Evolutionary conservation across 1,284 basidiomycete species (phyloP), one percentile per base, ranked within the genome.

Genomic region (Boletus sp.): DNA sequence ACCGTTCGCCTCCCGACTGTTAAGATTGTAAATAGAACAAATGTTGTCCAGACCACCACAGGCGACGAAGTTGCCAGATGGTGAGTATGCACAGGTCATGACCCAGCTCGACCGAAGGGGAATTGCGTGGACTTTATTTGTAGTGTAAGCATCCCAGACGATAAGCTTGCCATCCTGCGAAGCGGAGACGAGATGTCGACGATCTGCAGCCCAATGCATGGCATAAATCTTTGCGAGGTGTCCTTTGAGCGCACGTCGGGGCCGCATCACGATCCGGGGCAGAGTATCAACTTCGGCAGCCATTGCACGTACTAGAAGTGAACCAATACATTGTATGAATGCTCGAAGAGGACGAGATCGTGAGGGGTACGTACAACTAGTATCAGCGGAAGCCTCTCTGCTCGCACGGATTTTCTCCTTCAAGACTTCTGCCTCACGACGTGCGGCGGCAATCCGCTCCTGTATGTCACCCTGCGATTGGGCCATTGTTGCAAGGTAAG

Each of bases 181-280:
- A 28, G 97, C 97, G 16, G 97, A 98, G 48, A 99, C 97, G 64
- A 99, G 87, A 81, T 99, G 97, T 71, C 95, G 86, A 73, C 94
- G 89, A 81, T 99, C 97, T 60, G 90, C 89, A 23, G 97, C 91
- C 97, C 97, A 99, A 77, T 98, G 97, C 91, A 99, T 97, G 53
- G 97, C 96, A 77, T 98, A 98, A 74, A 99, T 98, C 84, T 99
- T 99, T 67, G 97, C 96, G 61, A 98, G 86, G 79, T 98, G 97
- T 50, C 97, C 97, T 72, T 96, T 92, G 69, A 99, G 88, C 62
- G 95, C 94, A 66, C 97, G 89, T 63, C 96, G 89, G 52, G 94
- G 93, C 69, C 95, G 93, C 91, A 99, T 95, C 35, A 97, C 89
- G 68, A 99, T 93, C 62, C 97, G 90, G 40, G 97, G 96, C 54